Base-by-base conservation (phyloP, 164 flowering plant genomes). In the Akebia trifoliata region DNA sequence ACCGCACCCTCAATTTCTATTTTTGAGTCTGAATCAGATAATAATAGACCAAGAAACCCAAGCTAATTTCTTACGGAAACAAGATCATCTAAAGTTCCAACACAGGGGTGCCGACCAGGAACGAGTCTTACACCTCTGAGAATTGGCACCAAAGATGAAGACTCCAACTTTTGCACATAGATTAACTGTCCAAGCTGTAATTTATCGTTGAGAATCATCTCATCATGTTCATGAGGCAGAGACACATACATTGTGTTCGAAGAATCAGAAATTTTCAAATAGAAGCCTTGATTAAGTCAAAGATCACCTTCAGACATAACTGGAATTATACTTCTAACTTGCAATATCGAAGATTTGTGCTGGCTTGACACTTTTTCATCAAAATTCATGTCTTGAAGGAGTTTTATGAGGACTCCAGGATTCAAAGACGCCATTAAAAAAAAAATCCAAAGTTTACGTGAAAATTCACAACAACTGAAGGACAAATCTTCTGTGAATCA, bases 241-340 rank as follows among this genome's bases (percentile, higher is more conserved):
- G 84, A 72, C 8, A 77, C 89, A 46, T 75, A 79, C n/a, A 69
- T 66, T 8, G 87, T 77, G 47, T 82, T 87, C 0, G 84, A 73
- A 4, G 71, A 69, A 73, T 87, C 91, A 0, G 88, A 76, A 20
- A 87, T 84, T 56, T 79, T 82, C 46, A 87, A 53, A 64, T 69
- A 81, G 57, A 84, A 87, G 3, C 91, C 91, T 55, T 72, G 68
- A 34, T 74, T 82, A 14, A 86, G 88, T 81, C 76, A 84, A 14
- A 87, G 76, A 68, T 76, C 72, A 14, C 73, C 73, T 21, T 69
- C 82, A 31, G 67, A 66, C 54, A 82, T 50, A 2, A 68, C 78
- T 15, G 91, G 95, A 43, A 82, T 55, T 8, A 82, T 84, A 74
- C 85, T 70, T 34, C 72, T 68, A 29, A 87, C 71, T 56, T 87